Conservation (phyloP, 192 early-diverging fungal species). For the Backusella luteola region DNA sequence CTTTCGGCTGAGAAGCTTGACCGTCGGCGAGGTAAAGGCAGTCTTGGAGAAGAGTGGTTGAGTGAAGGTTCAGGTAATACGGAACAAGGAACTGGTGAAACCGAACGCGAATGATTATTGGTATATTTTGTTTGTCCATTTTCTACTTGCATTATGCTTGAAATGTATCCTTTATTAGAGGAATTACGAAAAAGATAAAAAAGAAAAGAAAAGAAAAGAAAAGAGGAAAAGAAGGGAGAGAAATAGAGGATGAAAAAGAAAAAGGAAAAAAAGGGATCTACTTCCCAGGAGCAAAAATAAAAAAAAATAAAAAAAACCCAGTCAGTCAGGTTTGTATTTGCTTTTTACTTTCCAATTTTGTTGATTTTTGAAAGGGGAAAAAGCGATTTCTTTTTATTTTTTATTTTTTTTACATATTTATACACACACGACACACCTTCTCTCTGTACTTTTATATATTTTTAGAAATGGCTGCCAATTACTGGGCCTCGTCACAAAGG, state of each 20-base stretch:
- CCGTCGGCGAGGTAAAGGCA: constrained; percentile 1
- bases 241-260: background rate
- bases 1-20: constrained; percentile 5
- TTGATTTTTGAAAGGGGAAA: background rate
- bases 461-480: constrained; percentile 66
- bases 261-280: constrained; percentile 2
- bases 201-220: background rate
- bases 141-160: background rate
- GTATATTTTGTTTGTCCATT: constrained; percentile 4
- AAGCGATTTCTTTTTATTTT: background rate
- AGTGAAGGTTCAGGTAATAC: background rate
- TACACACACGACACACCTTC: background rate
- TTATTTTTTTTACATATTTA: background rate
- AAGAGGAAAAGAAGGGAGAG: background rate
- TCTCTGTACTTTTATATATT: background rate
- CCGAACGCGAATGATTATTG: background rate
- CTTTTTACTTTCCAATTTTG: background rate
- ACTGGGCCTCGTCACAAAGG: constrained; percentile 71
- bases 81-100: constrained; percentile 13
- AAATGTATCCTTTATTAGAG: background rate
- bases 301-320: constrained; percentile 4
- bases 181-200: background rate
- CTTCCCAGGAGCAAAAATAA: background rate
- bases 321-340: background rate
- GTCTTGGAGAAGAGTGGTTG: constrained; percentile 1